Conservation (phyloP, 768 basidiomycete genomes). For the Suillus luteus region DNA sequence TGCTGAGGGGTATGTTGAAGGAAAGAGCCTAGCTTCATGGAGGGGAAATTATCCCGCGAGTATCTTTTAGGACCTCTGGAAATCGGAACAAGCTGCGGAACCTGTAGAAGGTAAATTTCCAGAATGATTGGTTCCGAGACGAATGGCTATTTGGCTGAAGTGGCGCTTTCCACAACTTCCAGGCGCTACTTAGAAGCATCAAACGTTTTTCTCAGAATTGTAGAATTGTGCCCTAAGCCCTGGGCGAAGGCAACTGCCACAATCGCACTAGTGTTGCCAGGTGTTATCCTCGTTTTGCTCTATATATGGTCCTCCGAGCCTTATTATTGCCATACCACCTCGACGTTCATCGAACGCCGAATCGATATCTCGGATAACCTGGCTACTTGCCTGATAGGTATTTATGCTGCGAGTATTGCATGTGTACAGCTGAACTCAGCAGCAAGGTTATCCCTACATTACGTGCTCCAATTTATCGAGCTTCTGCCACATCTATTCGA, state of each 20-base stretch:
- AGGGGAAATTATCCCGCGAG: neutral
- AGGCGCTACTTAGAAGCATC: neutral
- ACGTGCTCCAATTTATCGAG: neutral
- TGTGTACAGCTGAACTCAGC: neutral
- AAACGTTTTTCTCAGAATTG: neutral
- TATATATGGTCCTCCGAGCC: neutral
- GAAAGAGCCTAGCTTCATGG: neutral
- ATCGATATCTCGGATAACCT: conserved; percentile 4
- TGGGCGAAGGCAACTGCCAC: neutral
- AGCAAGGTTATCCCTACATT: neutral
- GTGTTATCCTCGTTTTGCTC: conserved; percentile 1
- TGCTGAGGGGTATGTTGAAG: neutral
- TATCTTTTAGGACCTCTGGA: neutral
- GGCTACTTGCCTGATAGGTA: neutral
- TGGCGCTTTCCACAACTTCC: neutral
- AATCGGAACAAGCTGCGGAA: neutral
- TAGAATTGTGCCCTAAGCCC: neutral
- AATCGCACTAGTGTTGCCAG: neutral
- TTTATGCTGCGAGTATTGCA: neutral
- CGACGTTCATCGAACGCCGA: neutral
- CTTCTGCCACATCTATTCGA: neutral
- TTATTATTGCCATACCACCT: neutral
- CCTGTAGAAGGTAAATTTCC: neutral
- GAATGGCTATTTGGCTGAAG: neutral
- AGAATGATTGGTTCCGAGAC: neutral